Conservation (phyloP, 1,284 basidiomycete species). For the Austroboletus novae-zelandiae region DNA sequence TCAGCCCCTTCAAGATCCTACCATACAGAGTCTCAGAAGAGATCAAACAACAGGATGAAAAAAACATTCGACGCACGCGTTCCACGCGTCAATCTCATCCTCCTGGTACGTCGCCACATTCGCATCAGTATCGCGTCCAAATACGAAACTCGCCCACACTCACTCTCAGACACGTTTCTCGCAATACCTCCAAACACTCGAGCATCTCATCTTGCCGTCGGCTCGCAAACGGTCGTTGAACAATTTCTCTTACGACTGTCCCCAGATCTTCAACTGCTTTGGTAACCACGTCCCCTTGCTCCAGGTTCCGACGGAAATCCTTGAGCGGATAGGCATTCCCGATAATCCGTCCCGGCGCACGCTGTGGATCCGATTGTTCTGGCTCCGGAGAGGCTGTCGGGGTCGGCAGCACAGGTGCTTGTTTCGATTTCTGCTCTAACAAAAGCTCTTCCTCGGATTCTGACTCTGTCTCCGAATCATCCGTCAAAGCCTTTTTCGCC, state of each 20-base stretch:
- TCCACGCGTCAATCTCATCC: slow-evolving; percentile 79
- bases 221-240: slow-evolving; percentile 65
- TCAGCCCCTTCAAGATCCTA: slow-evolving; percentile 60
- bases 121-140: not conserved
- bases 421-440: slow-evolving; percentile 20
- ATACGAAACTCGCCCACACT: slow-evolving; percentile 18
- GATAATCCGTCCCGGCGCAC: slow-evolving; percentile 58
- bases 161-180: slow-evolving; percentile 64
- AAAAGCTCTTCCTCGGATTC: slow-evolving; percentile 41
- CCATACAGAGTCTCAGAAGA: slow-evolving; percentile 1
- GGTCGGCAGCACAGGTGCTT: slow-evolving; percentile 38
- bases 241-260: slow-evolving; percentile 67
- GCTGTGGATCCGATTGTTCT: slow-evolving; percentile 38
- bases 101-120: slow-evolving; percentile 41
- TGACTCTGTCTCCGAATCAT: slow-evolving; percentile 43
- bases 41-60: not conserved
- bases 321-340: slow-evolving; percentile 70
- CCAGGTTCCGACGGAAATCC: slow-evolving; percentile 73
- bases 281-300: slow-evolving; percentile 71
- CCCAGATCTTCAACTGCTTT: slow-evolving; percentile 82
- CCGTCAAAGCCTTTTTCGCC: slow-evolving; percentile 28
- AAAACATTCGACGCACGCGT: slow-evolving; percentile 48
- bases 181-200: slow-evolving; percentile 67
- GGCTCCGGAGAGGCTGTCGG: slow-evolving; percentile 51
- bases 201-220: slow-evolving; percentile 67